These are phyloP conservation scores for Breviolum minutum DNA, from an alignment of 73 alveolate genomes.

Conservation along the genomic window DNA sequence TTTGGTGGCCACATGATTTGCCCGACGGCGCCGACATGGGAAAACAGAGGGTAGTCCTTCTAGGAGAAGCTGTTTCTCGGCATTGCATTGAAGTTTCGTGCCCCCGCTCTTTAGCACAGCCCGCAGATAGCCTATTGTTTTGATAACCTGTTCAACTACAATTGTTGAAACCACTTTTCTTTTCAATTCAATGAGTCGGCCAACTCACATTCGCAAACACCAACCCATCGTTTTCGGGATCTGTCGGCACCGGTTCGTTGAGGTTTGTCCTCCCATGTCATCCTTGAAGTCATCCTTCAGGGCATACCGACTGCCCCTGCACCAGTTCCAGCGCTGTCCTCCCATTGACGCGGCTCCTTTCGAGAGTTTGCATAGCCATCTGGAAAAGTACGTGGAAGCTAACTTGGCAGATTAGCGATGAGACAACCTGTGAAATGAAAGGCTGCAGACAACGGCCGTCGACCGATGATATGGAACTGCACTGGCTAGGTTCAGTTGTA, in stretches of 20 bases:
- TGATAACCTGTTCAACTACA: no score
- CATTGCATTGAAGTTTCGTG: background rate
- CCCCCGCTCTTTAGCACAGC: background rate
- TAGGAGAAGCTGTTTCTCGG: conserved; percentile 32
- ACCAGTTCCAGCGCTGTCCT: background rate
- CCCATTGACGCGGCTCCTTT: background rate
- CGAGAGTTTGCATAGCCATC: background rate
- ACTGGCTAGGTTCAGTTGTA: no score
- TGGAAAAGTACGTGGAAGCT: conserved; percentile 32
- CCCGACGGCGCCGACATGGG: background rate
- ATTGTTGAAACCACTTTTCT: no score
- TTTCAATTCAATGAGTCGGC: no score
- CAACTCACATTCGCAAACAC: no score
- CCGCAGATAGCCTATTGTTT: no score
- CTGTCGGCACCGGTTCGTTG: background rate
- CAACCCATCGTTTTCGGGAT: background rate
- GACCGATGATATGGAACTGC: no score
- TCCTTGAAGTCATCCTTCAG: background rate
- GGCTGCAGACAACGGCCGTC: no score
- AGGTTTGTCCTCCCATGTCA: conserved; percentile 13
- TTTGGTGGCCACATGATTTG: conserved; percentile 42
- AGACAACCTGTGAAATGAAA: no score
- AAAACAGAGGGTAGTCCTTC: conserved; percentile 6
- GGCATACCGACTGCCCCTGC: conserved; percentile 18
- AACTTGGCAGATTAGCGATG: background rate